Base-by-base conservation (phyloP, 1,139 yeast genomes). In the Debaryomycetaceae sp. region DNA sequence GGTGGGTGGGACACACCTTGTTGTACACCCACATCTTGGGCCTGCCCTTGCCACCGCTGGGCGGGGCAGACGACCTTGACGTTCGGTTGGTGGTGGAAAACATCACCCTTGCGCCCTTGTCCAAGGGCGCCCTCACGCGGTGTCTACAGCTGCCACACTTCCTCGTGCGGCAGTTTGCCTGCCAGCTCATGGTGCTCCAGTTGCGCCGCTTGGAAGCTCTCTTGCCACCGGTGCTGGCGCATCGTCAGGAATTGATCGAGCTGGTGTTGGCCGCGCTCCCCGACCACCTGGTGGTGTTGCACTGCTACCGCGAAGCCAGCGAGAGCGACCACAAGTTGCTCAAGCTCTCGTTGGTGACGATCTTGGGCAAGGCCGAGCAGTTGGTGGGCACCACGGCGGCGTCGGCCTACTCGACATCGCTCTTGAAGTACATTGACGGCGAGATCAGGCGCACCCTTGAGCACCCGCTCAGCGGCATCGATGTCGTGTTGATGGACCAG, bases 1-100 rank as follows among this genome's bases (percentile, higher is more conserved):
- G 83, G 62, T 89, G 95, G 89, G 64, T 88, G 21, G 82, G 91
- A 7, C 81, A 75, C 53, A 72, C 86, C 1, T 60, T 81, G 17
- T 56, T 86, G 6, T 60, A 82, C 31, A 68, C 79, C 1, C 71
- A 75, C 36, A 63, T 83, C 8, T 65, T 83, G 11, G 66, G 65
- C 26, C 47, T 82, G 2, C 73, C 78, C 2, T 46, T 77, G 26
- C 20, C 27, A 34, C 10, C 12, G 12, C 12, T 17, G 10, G 6
- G 4, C 7, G 23, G 8, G 13, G 4, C 7, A 4, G 24, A 15
- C n/a, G 27, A 24, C 5, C 12, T 7, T 24, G 54, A 49, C 39
- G 41, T 35, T 20, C 41, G 37, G 26, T 32, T 43, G 11, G 39
- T 78, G 1, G 46, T 67, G 21, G 88, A 84, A 34, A 63, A 68